Conservation (phyloP, 208 protist species). For the Trypanosoma mega region DNA sequence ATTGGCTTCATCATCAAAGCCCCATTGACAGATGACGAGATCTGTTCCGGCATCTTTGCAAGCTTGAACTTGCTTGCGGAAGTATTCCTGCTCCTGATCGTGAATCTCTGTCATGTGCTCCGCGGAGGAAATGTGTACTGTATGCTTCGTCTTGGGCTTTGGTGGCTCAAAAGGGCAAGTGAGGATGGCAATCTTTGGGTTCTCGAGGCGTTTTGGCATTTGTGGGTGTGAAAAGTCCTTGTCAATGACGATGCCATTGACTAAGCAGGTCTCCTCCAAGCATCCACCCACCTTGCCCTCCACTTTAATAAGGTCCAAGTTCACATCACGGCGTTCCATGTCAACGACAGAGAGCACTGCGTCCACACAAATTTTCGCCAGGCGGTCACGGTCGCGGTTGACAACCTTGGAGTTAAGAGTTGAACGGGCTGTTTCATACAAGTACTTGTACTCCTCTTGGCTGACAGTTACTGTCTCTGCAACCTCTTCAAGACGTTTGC, state of each 20-base stretch:
- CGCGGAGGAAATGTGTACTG: conserved; percentile 95
- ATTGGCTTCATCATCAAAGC: conserved; percentile 99
- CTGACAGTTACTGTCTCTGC: conserved; percentile 76
- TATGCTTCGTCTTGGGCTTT: conserved; percentile 99
- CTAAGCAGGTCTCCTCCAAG: conserved; percentile 97
- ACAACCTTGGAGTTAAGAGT: conserved; percentile 99
- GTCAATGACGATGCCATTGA: conserved; percentile 99
- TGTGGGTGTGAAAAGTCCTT: conserved; percentile 99
- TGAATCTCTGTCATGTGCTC: conserved; percentile 96
- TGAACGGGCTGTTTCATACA: conserved; percentile 98
- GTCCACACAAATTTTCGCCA: conserved; percentile 99
- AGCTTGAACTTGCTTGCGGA: conserved; percentile 90
- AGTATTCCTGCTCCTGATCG: conserved; percentile 98
- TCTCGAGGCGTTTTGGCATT: conserved; percentile 94
- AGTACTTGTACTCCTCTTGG: conserved; percentile 82
- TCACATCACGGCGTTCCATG: conserved; percentile 98
- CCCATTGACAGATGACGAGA: conserved; percentile 99
- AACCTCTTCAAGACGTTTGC: conserved; percentile 92
- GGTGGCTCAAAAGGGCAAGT: conserved; percentile 99
- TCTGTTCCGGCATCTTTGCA: conserved; percentile 98
- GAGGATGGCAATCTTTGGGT: conserved; percentile 99
- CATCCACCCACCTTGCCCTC: conserved; percentile 97
- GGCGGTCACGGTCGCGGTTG: conserved; percentile 94
- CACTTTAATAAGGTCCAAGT: conserved; percentile 99
- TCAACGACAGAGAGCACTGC: conserved; percentile 99